Base-by-base conservation (phyloP, 2,329 filamentous ascomycete species). In the Exophiala mesophila region DNA sequence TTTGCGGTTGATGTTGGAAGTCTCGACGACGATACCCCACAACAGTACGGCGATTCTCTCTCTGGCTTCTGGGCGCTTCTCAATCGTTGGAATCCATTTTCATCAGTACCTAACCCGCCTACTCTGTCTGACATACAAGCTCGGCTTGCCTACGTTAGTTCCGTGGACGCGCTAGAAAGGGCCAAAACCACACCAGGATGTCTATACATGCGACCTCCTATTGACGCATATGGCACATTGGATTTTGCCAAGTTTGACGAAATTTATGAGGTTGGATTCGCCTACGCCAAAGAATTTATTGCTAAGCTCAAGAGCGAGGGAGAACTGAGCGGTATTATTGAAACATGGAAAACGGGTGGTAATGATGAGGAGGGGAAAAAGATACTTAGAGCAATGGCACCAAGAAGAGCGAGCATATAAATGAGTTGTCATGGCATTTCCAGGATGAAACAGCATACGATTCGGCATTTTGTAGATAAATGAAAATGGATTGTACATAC, bases 211-310 rank as follows among this genome's bases (percentile, higher is more conserved):
- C 79, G 92, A 1, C 94, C 94, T 3, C 92, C 92, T 0, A 85
- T 98, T 50, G 92, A 97, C 59, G 76, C 79, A 1, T 98, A 95
- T 56, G 92, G 89, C 3, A 98, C 92, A 1, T 70, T 98, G 20
- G 92, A 98, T 45, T 98, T 98, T 70, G 86, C 82, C 49, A 96
- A 94, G 64, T 98, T 98, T 63, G 90, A 97, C 58, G 94, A 98
- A 72, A 90, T 98, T 40, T 95, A 94, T 59, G 75, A 84, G 54
- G 76, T 96, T 8, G 94, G 92, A 1, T 94, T 95, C 65, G 74
- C 77, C 41, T 98, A 82, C 59, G 92, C 88, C 3, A 83, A 84
- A 62, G 79, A 87, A 40, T 96, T 83, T 61, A 64, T 98, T 52
- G 78, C 79, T 39, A 76, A 81, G 55, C 69, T 97, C 61, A 82